Conservation (phyloP, 139 green algal species). For the Mychonastes homosphaera region DNA sequence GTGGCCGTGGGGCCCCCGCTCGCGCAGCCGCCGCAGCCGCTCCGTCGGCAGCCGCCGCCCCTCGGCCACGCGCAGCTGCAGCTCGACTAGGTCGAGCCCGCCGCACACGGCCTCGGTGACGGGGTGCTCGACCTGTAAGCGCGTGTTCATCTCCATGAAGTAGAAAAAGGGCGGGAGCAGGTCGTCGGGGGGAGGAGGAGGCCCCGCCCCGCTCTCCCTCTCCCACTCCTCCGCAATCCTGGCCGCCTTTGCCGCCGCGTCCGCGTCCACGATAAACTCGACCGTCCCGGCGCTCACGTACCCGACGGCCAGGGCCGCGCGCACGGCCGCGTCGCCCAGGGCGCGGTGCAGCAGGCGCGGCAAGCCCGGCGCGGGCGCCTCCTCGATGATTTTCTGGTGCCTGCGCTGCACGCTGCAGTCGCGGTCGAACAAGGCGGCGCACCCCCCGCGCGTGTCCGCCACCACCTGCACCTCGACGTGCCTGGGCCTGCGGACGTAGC, state of each 20-base stretch:
- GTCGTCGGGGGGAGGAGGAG: too few species aligned
- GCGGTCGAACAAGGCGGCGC: slow-evolving; percentile 67
- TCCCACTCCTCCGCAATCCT: slow-evolving; percentile 14
- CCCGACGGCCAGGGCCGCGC: slow-evolving; percentile 71
- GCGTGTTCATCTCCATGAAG: slow-evolving; percentile 98
- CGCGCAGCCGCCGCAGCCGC: slow-evolving; percentile 24
- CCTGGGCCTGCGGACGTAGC: slow-evolving; percentile 57
- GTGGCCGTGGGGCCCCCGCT: slow-evolving; percentile 42
- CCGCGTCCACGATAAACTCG: slow-evolving; percentile 90
- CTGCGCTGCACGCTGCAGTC: slow-evolving; percentile 77
- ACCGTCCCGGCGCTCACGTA: slow-evolving; percentile 84
- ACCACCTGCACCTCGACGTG: slow-evolving; percentile 84
- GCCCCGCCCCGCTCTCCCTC: too few species aligned
- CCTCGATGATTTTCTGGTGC: slow-evolving; percentile 79
- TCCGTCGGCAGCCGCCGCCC: slow-evolving; percentile 22
- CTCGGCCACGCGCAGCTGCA: slow-evolving; percentile 73
- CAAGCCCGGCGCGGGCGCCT: slow-evolving; percentile 60
- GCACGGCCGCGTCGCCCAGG: slow-evolving; percentile 67
- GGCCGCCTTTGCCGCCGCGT: slow-evolving; percentile 14
- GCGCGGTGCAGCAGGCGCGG: slow-evolving; percentile 27
- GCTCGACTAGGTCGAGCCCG: slow-evolving; percentile 80
- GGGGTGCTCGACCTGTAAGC: slow-evolving; percentile 86
- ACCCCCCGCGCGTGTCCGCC: slow-evolving; percentile 54
- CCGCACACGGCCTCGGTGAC: slow-evolving; percentile 69
- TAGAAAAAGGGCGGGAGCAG: too few species aligned